Conservation (phyloP, 73 alveolate species). For the Paramecium pentaurelia region DNA sequence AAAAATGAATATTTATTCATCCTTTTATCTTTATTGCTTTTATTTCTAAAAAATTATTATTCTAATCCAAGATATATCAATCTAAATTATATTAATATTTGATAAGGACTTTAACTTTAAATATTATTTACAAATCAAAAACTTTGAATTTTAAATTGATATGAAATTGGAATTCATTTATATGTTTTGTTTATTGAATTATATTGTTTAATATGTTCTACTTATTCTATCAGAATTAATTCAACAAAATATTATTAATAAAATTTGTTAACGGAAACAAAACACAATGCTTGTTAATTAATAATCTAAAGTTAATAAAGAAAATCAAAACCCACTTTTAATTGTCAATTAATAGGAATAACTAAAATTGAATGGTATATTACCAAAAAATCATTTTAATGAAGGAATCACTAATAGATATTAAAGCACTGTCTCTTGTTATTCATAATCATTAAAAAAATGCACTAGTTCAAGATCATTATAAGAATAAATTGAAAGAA, state of each 20-base stretch:
- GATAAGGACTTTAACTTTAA: neutral
- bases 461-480: neutral
- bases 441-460: neutral
- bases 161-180: neutral
- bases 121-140: too few relatives aligned
- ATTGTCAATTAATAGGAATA: neutral
- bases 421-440: neutral
- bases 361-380: neutral
- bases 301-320: neutral
- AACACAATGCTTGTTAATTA: neutral
- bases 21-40: too few relatives aligned
- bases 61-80: neutral
- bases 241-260: neutral
- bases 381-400: neutral
- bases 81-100: neutral
- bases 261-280: neutral
- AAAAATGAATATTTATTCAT: too few relatives aligned
- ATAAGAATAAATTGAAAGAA: neutral
- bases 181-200: neutral
- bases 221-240: neutral
- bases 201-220: neutral
- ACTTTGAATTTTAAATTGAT: neutral
- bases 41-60: too few relatives aligned
- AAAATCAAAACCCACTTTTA: neutral
- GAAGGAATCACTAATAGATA: neutral